phyloP scores from a whole-genome alignment of 2,329 filamentous ascomycete species.

The Xylaria multiplex region DNA sequence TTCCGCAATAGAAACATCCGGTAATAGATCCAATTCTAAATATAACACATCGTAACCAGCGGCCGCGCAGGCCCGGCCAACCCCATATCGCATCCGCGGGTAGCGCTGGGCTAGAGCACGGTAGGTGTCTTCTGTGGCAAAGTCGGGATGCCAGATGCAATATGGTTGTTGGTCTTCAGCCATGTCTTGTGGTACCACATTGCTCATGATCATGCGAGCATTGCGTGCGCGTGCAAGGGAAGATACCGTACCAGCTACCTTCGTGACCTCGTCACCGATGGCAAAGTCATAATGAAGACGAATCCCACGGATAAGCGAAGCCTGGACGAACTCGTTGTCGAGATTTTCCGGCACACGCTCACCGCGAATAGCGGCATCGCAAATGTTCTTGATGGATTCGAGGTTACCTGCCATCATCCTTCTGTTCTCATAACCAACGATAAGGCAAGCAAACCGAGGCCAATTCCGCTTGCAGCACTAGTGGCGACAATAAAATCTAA shows the following conservation, averaged over 20 bases:
- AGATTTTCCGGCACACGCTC: background rate
- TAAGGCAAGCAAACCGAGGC: background rate
- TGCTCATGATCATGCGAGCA: constrained; percentile 18
- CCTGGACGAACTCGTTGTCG: background rate
- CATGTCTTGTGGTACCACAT: background rate
- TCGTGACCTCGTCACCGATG: constrained; percentile 1
- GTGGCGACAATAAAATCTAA: too few relatives aligned
- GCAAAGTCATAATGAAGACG: constrained; percentile 12
- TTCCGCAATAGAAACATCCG: constrained; percentile 14
- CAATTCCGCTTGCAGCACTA: too few relatives aligned
- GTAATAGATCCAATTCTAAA: background rate
- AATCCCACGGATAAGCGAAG: constrained; percentile 4
- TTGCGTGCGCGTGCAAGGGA: constrained; percentile 9
- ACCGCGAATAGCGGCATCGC: background rate
- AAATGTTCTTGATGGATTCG: background rate
- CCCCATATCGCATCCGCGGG: constrained; percentile 1
- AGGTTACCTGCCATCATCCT: background rate
- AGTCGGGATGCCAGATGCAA: constrained; percentile 17
- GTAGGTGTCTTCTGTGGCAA: constrained; percentile 9
- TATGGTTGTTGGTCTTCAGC: constrained; percentile 5
- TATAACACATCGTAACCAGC: constrained; percentile 9
- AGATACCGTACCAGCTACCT: background rate
- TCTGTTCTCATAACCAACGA: background rate
- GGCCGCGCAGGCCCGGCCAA: constrained; percentile 12
- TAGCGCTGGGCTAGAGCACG: background rate